Percentiles rank a stretch among this genome's conserved stretches.
These are phyloP conservation scores for Linderina pennispora DNA, from an alignment of 192 early-diverging fungal species.

Conservation along the genomic window DNA sequence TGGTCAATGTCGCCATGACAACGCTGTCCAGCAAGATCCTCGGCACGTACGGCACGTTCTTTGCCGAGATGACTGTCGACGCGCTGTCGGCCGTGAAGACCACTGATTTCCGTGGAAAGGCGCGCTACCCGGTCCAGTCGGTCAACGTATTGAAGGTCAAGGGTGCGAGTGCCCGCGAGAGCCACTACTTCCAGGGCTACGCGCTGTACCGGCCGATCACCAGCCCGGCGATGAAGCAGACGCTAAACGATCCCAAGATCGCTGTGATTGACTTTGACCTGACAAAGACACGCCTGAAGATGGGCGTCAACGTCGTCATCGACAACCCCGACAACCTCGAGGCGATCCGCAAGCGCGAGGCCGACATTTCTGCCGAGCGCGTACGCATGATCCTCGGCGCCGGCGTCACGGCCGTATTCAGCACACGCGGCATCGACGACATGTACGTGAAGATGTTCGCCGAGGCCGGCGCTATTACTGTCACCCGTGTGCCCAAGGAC, in stretches of 20 bases:
- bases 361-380: constrained; percentile 92
- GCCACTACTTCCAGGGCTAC: constrained; percentile 85
- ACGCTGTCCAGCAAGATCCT: constrained; percentile 98
- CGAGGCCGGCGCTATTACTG: constrained; percentile 96
- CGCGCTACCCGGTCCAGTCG: constrained; percentile 93
- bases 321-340: constrained; percentile 98
- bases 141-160: constrained; percentile 98
- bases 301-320: constrained; percentile 97
- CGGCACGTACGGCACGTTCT: constrained; percentile 95
- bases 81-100: constrained; percentile 90
- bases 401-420: constrained; percentile 95
- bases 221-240: constrained; percentile 90
- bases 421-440: constrained; percentile 99
- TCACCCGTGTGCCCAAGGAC: constrained; percentile 94
- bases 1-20: constrained; percentile 97
- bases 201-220: constrained; percentile 98
- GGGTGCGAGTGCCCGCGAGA: constrained; percentile 87
- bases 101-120: constrained; percentile 72
- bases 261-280: constrained; percentile 98
- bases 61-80: constrained; percentile 92
- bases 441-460: constrained; percentile 97
- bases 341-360: constrained; percentile 89
- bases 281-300: constrained; percentile 95
- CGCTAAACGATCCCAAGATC: constrained; percentile 85
- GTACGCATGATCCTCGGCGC: constrained; percentile 92